A percentile compares a stretch with the other conserved stretches of the same genome.
These are phyloP conservation scores for Dacryopinax spathularia DNA, from an alignment of 768 basidiomycete species.

Conservation along the genomic window DNA sequence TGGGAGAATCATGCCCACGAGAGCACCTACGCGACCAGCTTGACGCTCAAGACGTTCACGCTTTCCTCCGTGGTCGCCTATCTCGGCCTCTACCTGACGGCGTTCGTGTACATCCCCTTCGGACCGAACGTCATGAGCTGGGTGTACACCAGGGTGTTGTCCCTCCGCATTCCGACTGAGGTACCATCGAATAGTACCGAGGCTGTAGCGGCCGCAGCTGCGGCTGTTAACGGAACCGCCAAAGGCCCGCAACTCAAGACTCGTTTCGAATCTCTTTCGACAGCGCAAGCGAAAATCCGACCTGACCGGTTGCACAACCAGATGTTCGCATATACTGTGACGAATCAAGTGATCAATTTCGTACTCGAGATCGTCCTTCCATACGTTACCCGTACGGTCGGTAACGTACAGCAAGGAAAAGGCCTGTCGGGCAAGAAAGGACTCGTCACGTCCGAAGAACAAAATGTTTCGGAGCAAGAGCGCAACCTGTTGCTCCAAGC, in stretches of 20 bases:
- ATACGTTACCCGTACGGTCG: slow-evolving; percentile 49
- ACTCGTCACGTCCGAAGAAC: slow-evolving; percentile 58
- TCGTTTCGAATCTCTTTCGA: slow-evolving; percentile 4
- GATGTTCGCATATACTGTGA: slow-evolving; percentile 86
- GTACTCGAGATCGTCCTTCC: slow-evolving; percentile 73
- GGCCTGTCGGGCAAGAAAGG: slow-evolving; percentile 36
- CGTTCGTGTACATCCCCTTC: slow-evolving; percentile 90
- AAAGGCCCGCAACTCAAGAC: not conserved
- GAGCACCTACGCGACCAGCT: slow-evolving; percentile 57
- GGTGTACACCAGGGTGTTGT: not conserved
- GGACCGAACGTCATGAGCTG: slow-evolving; percentile 65
- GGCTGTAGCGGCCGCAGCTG: not conserved
- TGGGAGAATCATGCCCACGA: slow-evolving; percentile 90
- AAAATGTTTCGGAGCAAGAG: slow-evolving; percentile 45
- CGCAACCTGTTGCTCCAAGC: slow-evolving; percentile 66
- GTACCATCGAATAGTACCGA: not conserved
- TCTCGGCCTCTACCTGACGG: slow-evolving; percentile 79
- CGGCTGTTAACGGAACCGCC: not conserved
- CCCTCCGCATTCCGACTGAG: not conserved
- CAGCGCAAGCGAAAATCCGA: slow-evolving; percentile 21
- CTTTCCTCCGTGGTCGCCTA: slow-evolving; percentile 83
- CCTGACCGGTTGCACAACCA: slow-evolving; percentile 60
- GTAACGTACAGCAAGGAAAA: slow-evolving; percentile 36
- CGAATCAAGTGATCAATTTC: slow-evolving; percentile 68
- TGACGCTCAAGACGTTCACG: slow-evolving; percentile 83